These are phyloP conservation scores for Fusarium denticulatum DNA, from an alignment of 2,329 filamentous ascomycete species.

Conservation along the genomic window DNA sequence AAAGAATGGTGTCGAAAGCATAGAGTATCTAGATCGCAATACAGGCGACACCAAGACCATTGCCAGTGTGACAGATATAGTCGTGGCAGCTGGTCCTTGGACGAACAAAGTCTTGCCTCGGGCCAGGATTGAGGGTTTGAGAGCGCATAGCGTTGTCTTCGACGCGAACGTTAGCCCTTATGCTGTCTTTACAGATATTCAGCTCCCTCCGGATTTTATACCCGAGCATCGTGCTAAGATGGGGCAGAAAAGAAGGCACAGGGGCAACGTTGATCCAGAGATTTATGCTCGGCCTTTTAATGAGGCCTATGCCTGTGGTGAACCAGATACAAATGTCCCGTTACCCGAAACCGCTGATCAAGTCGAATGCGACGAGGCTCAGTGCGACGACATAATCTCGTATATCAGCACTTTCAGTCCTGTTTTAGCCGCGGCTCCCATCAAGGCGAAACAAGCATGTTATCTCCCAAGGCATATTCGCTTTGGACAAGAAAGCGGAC, in stretches of 20 bases:
- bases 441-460: constrained; percentile 86
- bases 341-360: constrained; percentile 80
- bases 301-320: constrained; percentile 95
- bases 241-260: constrained; percentile 63
- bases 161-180: constrained; percentile 74
- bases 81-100: constrained; percentile 71
- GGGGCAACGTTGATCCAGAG: constrained; percentile 80
- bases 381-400: constrained; percentile 87
- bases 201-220: constrained; percentile 72
- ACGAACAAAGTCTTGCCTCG: constrained; percentile 67
- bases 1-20: constrained; percentile 63
- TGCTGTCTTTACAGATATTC: constrained; percentile 87
- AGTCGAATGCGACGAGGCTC: constrained; percentile 77
- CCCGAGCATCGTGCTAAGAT: constrained; percentile 58
- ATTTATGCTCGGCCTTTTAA: constrained; percentile 91
- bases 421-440: constrained; percentile 72
- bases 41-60: constrained; percentile 51
- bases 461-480: constrained; percentile 84
- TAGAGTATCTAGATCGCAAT: constrained; percentile 68
- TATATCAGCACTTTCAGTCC: constrained; percentile 76
- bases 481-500: constrained; percentile 69
- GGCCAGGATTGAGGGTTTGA: constrained; percentile 66
- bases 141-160: constrained; percentile 74
- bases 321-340: constrained; percentile 79
- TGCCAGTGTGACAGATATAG: constrained; percentile 60